Evolutionary conservation across 352 stramenopile genomes (phyloP), one percentile per base, ranked within the genome.

Genomic region (Aphanomyces cochlioides): DNA sequence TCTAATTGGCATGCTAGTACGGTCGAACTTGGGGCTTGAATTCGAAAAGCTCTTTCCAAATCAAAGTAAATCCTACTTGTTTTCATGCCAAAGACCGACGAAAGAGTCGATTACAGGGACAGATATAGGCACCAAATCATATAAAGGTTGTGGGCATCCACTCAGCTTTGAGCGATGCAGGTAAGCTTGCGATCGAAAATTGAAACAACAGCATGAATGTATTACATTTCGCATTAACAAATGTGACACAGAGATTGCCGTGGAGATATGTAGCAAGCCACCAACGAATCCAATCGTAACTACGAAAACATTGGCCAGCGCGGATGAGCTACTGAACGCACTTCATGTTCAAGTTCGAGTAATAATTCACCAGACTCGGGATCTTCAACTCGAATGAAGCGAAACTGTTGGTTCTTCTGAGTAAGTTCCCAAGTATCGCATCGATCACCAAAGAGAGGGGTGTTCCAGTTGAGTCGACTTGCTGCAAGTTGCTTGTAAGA

Each of bases 391-490:
- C 88, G 73, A 70, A 89, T 66, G 56, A 90, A 89, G 66, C 83
- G 83, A 76, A 84, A 90, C 77, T 90, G 83, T 73, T 89, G 78
- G 74, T 88, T 78, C 45, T 81, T 81, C 67, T 84, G 83, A 43
- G 83, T 79, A 39, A 89, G 78, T 8, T 72, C 71, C 83, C 83
- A 90, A 28, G 81, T 86, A 70, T 88, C 80, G 64, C 83, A 90
- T 36, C 81, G 78, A 69, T 90, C 83, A 65, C 88, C 87, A 72
- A 88, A 90, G 67, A 84, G 79, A 57, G 79, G 39, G 71, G 89
- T 90, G 75, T 88, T 90, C 83, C 81, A 90, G 53, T 82, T 73
- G 72, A 89, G 75, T 72, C 87, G 87, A 53, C 72, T 81, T 70
- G 84, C 80, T 61, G 87, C 78, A 66, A 88, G 86, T 40, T 77